These are phyloP conservation scores for Boletus rex-veris DNA, from an alignment of 768 basidiomycete genomes.

Conservation along the genomic window DNA sequence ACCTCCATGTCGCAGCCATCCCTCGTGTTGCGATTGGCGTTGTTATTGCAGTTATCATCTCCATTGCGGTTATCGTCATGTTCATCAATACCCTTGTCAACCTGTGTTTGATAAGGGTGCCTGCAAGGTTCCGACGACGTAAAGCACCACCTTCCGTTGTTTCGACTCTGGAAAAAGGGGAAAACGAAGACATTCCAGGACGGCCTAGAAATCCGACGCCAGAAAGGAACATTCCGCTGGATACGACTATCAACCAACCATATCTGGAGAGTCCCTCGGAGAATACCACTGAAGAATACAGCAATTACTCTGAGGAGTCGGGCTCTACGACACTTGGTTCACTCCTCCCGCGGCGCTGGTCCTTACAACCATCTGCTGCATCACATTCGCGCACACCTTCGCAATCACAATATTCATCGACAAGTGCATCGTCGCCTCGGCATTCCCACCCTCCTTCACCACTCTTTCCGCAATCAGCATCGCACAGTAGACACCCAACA, in stretches of 20 bases:
- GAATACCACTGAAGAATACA: conserved; percentile 19
- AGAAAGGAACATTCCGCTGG: conserved; percentile 39
- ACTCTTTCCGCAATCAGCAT: conserved; percentile 22
- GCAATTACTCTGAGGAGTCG: conserved; percentile 31
- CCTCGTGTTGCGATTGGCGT: conserved; percentile 80
- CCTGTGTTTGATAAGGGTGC: conserved; percentile 33
- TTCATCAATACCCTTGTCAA: conserved; percentile 64
- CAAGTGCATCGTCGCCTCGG: conserved; percentile 29
- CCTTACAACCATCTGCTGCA: conserved; percentile 27
- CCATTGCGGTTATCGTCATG: conserved; percentile 64
- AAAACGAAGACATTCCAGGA: conserved; percentile 17
- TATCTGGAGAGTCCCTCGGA: conserved; percentile 40
- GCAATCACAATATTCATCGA: conserved; percentile 32
- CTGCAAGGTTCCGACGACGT: conserved; percentile 17
- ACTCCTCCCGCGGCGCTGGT: conserved; percentile 32
- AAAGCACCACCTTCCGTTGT: conserved; percentile 8
- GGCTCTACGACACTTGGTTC: conserved; percentile 36
- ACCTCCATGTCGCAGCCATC: conserved; percentile 63
- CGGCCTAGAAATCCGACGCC: conserved; percentile 55
- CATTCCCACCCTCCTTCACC: conserved; percentile 33
- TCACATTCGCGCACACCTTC: conserved; percentile 31
- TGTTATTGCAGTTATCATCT: conserved; percentile 67
- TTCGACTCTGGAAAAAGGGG: conserved; percentile 31
- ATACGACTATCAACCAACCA: conserved; percentile 41
- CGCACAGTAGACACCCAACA: conserved; percentile 32